Base-by-base conservation (phyloP, 1,284 basidiomycete species). In the Rugosomyces carneus region DNA sequence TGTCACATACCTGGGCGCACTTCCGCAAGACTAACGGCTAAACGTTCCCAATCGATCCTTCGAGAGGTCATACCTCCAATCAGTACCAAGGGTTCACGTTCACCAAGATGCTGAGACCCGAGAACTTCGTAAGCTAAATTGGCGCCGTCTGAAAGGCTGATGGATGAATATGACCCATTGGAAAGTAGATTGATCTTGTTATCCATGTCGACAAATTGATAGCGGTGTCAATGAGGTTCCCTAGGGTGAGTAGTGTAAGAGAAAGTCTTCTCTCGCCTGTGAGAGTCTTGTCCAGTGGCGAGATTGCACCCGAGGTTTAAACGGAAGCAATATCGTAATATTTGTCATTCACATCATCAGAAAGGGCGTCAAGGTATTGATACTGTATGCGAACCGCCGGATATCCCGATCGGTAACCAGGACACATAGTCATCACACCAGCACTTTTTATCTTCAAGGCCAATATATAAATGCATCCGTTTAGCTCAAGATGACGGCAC, bases 21-120 rank as follows among this genome's bases (percentile, higher is more conserved):
- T 37, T 46, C 31, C 36, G 57, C 53, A 3, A 65, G 53, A 24
- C 52, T 48, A 0, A 34, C 40, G n/a, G 55, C 50, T 23, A 66
- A 48, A 26, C 62, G 51, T 24, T 60, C 56, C 60, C 62, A 66
- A 50, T 66, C 64, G n/a, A 53, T 52, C 42, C 62, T 49, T 10
- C 53, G 51, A 24, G 56, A 57, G 20, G 52, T 59, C 53, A 61
- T 60, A 31, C 63, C 63, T 23, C 58, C 57, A 16, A 66, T 49
- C 8, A 66, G 51, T 3, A 63, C 59, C 10, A 65, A 49, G 6
- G 63, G 63, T 31, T 53, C 42, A 24, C 40, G 49, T 6, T 31
- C 34, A n/a, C 52, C 51, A 23, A 59, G 34, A 44, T 58, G 47
- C 10, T 56, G 46, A 18, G 54, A 18, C 4, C 66, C 66, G 2